Conservation (phyloP, 805 yeast genomes). For the Yarrowia bubula region DNA sequence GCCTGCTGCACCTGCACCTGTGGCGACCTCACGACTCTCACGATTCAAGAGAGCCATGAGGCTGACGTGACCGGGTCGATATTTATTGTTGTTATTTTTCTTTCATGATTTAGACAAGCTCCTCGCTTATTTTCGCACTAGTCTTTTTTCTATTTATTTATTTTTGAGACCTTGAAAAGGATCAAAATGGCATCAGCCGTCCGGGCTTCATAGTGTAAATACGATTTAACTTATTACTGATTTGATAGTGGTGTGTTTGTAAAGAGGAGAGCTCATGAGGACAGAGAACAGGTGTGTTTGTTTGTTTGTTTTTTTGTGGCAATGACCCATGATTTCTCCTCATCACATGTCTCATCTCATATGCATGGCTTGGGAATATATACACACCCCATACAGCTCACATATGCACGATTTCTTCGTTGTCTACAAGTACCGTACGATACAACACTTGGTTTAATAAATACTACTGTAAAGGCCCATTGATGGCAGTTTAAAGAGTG, state of each 20-base stretch:
- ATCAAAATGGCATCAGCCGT: neutral
- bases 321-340: too few relatives aligned
- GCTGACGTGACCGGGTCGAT: neutral
- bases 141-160: neutral
- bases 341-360: too few relatives aligned
- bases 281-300: too few relatives aligned
- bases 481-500: neutral
- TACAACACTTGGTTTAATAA: neutral
- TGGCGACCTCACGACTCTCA: neutral
- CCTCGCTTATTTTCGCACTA: neutral
- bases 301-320: too few relatives aligned
- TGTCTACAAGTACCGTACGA: neutral
- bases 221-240: neutral
- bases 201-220: neutral
- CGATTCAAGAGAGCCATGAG: slow-evolving; percentile 8
- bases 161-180: neutral
- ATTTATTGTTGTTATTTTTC: neutral
- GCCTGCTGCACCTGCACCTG: neutral
- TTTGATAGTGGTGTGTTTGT: too few relatives aligned
- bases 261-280: too few relatives aligned
- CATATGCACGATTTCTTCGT: neutral
- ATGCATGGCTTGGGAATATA: neutral
- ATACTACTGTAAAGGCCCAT: neutral
- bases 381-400: neutral
- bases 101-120: neutral